Evolutionary conservation across 306 rosid genomes (phyloP), one percentile per base, ranked within the genome.

Genomic region (Rosa persica): DNA sequence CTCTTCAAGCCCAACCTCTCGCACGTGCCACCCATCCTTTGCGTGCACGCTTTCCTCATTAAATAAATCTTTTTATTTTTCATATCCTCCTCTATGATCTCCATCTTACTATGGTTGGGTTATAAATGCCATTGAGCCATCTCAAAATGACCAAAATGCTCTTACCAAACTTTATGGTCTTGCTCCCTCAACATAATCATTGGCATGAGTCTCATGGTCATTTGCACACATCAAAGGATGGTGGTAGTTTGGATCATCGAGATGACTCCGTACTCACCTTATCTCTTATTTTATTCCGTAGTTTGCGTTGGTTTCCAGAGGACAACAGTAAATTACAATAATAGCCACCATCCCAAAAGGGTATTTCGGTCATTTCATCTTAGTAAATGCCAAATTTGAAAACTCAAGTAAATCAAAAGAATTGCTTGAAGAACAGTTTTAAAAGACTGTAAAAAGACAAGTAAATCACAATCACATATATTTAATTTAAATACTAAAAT

Each of bases 211-310:
- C 74, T 49, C 72, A 25, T 71, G 38, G 96, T 82, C 88, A 86
- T 83, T 82, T 47, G 16, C 12, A 4, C 19, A 74, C 1, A 79
- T 42, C 11, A 66, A 73, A 70, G 70, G 84, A 76, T 80, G 82
- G 88, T 84, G 86, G 87, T 77, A 43, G 90, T 85, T 89, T 90
- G 79, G 91, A 83, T 87, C 80, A 73, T 82, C 85, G 96, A 87
- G 92, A 90, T 90, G 90, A 89, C 93, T 86, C 79, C 82, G 85
- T 83, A 83, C 90, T 86, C 83, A 84, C 97, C 97, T 83, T 88
- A 86, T 87, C 92, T 89, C 48, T 77, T 87, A 80, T 86, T 85
- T 76, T 89, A 87, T 89, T 90, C 92, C 87, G 89, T 87, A 83
- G 90, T 88, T 86, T 89, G 87, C 89, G 93, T 87, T 88, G 70